Evolutionary conservation across 83 land plant species (phyloP), one percentile per base, ranked within the genome.

Genomic region (Picea abies): DNA sequence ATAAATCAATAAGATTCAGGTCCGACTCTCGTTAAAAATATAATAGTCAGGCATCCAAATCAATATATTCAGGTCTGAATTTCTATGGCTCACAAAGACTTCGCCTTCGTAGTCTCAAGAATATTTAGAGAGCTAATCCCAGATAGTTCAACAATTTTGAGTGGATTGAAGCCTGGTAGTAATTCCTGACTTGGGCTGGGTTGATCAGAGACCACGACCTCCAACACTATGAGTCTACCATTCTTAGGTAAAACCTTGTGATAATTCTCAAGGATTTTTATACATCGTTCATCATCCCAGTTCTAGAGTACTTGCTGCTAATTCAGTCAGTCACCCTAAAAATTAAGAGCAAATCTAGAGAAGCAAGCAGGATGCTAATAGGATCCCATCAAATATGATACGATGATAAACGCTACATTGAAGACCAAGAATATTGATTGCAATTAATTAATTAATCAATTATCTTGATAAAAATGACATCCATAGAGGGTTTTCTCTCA

Each of bases 381-480:
- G 2, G 8, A 49, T 49, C 52, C 2, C 8, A 49, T 49, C 12
- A 11, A 52, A 52, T 52, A 12, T 11, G 14, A 11, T 2, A 52
- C 2, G 2, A 52, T 52, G 2, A 11, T 52, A 52, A 52, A 52
- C 1, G 12, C 56, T 2, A 2, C 9, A 9, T 0, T 10, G 1
- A 49, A 10, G 56, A 49, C 2, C 3, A 52, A 52, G 14, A 10
- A 11, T 11, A 52, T 10, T 52, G 56, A 11, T 52, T 52, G 56
- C 56, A 52, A 11, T 52, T 10, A 52, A 52, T 0, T 11, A 52
- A 11, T 52, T 2, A 11, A 10, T 3, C 73, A 49, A 61, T 69
- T 22, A 90, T 93, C 92, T 93, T 93, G 90, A 93, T 88, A 37
- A 91, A 84, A 62, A 89, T 84, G 72, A 88, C 90, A 47, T 89